Evolutionary conservation across 1,284 basidiomycete genomes (phyloP), one percentile per base, ranked within the genome.

Genomic region (Inonotus hispidus): DNA sequence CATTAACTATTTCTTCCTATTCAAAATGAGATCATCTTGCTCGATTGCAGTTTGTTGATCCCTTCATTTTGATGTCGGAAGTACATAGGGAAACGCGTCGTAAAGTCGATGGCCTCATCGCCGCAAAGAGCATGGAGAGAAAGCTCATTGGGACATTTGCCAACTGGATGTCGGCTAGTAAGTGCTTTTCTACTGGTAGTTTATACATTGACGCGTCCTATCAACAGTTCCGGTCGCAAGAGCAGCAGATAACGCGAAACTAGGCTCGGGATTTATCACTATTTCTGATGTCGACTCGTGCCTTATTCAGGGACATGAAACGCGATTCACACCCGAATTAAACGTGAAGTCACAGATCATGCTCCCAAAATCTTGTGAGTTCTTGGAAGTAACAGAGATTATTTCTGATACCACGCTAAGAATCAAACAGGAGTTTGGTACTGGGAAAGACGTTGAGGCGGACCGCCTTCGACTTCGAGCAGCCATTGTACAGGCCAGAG

Each of bases 391-490:
- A 3, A 80, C 85, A 32, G 90, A 97, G 71, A 82, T 99, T 53
- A 75, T 98, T 56, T 95, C 92, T 41, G 94, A 99, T 71, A 95
- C 91, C 2, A 80, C 95, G 68, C 70, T 90, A 62, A 81, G 80
- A 69, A 81, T 99, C 66, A 97, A 96, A 75, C 87, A 88, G 67
- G 93, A 96, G 71, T 95, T 99, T 71, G 87, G 88, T 49, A 88
- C 88, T 53, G 89, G 90, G 52, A 85, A 79, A 58, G 87, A 91
- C 45, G 93, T 93, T 70, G 84, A 83, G 35, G 92, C 91, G 13
- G 32, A 32, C 32, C 32, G 32, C 0, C 71, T 77, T 1, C 81
- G 83, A 46, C 77, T 94, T 52, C 79, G 87, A 61, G 87, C 90
- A 65, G 88, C 87, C 68, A 66, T 83, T 53, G 76, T 77, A 54